Percentiles rank a stretch among this genome's conserved stretches.
phyloP scores from a whole-genome alignment of 352 stramenopile species.

The Globisporangium cederbergense region DNA sequence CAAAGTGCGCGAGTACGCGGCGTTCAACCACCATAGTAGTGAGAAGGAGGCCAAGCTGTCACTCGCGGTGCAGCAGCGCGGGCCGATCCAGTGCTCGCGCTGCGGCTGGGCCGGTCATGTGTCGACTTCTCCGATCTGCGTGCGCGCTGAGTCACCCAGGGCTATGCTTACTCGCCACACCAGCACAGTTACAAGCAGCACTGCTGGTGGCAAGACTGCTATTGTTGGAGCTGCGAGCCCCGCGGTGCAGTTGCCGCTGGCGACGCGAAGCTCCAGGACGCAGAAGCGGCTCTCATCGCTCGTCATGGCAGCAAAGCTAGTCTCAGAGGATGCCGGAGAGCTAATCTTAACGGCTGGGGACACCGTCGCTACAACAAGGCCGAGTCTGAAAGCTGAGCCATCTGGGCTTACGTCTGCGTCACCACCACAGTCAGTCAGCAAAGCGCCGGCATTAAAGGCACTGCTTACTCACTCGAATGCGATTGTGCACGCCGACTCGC shows the following conservation, averaged over 20 bases:
- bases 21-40: constrained; percentile 55
- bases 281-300: constrained; percentile 2
- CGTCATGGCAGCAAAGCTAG: background rate
- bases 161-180: background rate
- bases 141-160: constrained; percentile 11
- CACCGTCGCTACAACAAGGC: background rate
- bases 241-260: background rate
- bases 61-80: constrained; percentile 38
- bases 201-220: background rate
- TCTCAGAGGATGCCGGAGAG: background rate
- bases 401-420: no score
- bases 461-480: background rate
- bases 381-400: no score
- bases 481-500: constrained; percentile 5
- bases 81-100: constrained; percentile 46
- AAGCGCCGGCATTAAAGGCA: background rate
- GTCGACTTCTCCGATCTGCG: constrained; percentile 44
- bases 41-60: constrained; percentile 37
- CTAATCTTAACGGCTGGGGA: background rate
- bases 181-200: background rate
- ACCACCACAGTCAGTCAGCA: background rate
- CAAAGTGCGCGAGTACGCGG: constrained; percentile 51
- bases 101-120: constrained; percentile 54
- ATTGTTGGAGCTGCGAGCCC: background rate
- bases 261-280: constrained; percentile 3